phyloP scores from a whole-genome alignment of 169 alveolate species.

The Miamiensis avidus region DNA sequence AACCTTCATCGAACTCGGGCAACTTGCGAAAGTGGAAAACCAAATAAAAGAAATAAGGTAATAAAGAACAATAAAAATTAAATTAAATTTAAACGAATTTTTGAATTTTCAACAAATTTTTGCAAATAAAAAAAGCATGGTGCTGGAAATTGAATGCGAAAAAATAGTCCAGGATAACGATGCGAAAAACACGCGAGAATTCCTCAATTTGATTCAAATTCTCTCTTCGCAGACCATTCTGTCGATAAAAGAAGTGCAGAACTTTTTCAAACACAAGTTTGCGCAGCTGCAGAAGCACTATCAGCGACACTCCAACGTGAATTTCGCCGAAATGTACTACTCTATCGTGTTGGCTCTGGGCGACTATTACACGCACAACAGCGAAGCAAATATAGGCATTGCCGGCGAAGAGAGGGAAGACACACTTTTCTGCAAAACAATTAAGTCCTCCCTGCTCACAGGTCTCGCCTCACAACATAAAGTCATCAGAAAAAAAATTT shows the following conservation, averaged over 20 bases:
- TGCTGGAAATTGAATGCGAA: conserved; percentile 40
- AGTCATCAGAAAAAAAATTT: conserved; percentile 15
- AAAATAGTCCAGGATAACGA: conserved; percentile 53
- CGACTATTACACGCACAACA: conserved; percentile 17
- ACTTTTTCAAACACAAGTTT: conserved; percentile 2
- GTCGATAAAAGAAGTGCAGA: not conserved
- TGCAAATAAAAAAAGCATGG: conserved; percentile 46
- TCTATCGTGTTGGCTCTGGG: conserved; percentile 12
- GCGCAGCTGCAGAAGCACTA: not conserved
- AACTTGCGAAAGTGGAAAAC: not conserved
- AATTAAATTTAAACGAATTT: too few species aligned
- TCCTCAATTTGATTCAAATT: conserved; percentile 27
- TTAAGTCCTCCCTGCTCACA: not conserved
- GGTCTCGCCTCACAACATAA: conserved; percentile 18
- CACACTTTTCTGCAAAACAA: not conserved
- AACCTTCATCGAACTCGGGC: conserved; percentile 4
- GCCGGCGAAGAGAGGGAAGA: not conserved
- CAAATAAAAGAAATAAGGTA: not conserved
- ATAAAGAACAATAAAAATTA: too few species aligned
- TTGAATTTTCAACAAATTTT: too few species aligned
- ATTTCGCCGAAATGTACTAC: conserved; percentile 12
- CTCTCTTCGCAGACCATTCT: not conserved
- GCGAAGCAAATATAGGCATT: not conserved
- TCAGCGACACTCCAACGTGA: conserved; percentile 2
- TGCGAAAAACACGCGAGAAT: conserved; percentile 43